phyloP scores from a whole-genome alignment of 2,329 filamentous ascomycete species.

The Plenodomus tracheiphilus region DNA sequence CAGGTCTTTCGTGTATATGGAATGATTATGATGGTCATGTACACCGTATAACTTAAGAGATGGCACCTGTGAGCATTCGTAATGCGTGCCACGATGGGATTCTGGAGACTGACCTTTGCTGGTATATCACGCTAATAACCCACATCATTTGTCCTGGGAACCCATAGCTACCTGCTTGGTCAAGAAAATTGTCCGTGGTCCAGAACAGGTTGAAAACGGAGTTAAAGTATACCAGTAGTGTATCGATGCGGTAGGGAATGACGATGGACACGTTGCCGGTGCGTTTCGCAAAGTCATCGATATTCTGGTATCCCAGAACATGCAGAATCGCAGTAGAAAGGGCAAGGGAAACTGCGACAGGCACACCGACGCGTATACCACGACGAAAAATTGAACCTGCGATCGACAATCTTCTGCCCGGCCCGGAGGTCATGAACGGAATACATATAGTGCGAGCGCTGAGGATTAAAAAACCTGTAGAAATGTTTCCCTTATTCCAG shows the following conservation, averaged over 20 bases:
- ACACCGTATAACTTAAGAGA: slow-evolving; percentile 44
- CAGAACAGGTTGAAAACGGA: slow-evolving; percentile 51
- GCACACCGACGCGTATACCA: slow-evolving; percentile 45
- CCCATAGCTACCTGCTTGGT: slow-evolving; percentile 44
- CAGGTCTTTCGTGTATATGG: slow-evolving; percentile 45
- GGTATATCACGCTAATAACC: slow-evolving; percentile 47
- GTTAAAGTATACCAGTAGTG: slow-evolving; percentile 46
- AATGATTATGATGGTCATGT: slow-evolving; percentile 51
- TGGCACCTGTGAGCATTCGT: neutral
- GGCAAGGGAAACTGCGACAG: too few relatives aligned
- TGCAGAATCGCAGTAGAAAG: slow-evolving; percentile 40
- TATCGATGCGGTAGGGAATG: slow-evolving; percentile 34
- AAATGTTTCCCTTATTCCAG: slow-evolving; percentile 49
- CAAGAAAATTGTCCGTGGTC: slow-evolving; percentile 40
- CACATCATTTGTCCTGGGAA: slow-evolving; percentile 49
- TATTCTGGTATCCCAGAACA: slow-evolving; percentile 19
- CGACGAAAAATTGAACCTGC: slow-evolving; percentile 46
- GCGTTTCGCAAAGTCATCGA: slow-evolving; percentile 38
- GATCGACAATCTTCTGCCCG: slow-evolving; percentile 32
- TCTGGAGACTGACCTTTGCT: slow-evolving; percentile 37
- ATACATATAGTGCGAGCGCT: slow-evolving; percentile 47
- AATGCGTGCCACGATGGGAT: too few relatives aligned
- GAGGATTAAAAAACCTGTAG: slow-evolving; percentile 49
- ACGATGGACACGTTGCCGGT: slow-evolving; percentile 41
- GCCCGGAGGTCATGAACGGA: slow-evolving; percentile 39